phyloP scores from a whole-genome alignment of 108 stramenopile genomes.

The Heterococcus sp. region DNA sequence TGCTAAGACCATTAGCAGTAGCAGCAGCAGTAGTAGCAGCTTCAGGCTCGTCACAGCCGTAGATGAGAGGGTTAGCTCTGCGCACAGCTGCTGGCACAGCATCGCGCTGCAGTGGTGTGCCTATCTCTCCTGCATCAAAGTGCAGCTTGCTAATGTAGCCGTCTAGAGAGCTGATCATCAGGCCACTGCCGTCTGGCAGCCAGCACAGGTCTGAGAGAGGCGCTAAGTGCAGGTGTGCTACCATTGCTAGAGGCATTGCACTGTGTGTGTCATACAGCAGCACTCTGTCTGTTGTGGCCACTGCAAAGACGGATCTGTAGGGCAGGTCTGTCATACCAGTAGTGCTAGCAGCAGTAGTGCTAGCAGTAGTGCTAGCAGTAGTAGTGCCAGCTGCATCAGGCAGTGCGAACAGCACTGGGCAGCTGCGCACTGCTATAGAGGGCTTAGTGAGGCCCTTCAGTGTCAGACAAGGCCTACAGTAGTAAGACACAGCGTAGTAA shows the following conservation, averaged over 20 bases:
- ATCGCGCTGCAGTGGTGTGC: constrained; percentile 18
- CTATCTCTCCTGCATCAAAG: constrained; percentile 47
- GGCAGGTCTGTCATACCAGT: constrained; percentile 42
- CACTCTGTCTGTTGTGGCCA: constrained; percentile 51
- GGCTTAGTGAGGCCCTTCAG: constrained; percentile 49
- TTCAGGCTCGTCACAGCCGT: constrained; percentile 2
- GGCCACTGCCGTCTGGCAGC: constrained; percentile 37
- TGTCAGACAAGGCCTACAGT: constrained; percentile 42
- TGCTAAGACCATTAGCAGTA: neutral
- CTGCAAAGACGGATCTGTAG: constrained; percentile 57
- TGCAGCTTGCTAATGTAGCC: constrained; percentile 55
- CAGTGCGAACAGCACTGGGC: constrained; percentile 45
- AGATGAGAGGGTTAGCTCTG: constrained; percentile 37
- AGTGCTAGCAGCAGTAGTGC: neutral
- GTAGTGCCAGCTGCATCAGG: constrained; percentile 11
- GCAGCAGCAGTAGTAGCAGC: neutral
- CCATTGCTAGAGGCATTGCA: constrained; percentile 38
- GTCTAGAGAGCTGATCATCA: constrained; percentile 54
- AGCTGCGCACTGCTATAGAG: constrained; percentile 58
- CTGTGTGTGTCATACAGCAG: constrained; percentile 64
- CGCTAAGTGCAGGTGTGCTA: constrained; percentile 52
- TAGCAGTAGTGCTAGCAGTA: neutral
- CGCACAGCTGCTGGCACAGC: constrained; percentile 46
- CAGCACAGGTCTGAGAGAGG: constrained; percentile 58
- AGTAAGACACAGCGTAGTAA: neutral